phyloP scores from a whole-genome alignment of 257 asterid species.

The Perilla frutescens region DNA sequence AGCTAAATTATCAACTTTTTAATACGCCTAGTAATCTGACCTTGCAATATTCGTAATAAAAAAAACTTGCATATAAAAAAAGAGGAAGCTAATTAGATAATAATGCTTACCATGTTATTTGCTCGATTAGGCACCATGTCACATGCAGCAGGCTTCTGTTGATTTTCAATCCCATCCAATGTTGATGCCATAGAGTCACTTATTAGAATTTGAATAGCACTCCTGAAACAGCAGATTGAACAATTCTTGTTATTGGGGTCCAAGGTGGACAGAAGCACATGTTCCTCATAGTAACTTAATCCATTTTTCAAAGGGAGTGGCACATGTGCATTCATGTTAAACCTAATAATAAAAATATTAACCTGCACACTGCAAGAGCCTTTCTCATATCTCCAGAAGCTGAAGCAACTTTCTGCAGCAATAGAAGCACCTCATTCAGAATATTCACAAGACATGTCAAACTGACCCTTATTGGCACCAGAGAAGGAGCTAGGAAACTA shows the following conservation, averaged over 20 bases:
- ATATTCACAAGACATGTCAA: conserved; percentile 27
- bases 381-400: conserved; percentile 98
- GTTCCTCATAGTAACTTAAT: neutral
- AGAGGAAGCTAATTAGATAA: neutral
- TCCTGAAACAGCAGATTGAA: conserved; percentile 52
- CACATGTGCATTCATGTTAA: conserved; percentile 3
- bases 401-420: conserved; percentile 84
- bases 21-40: neutral
- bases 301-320: conserved; percentile 23
- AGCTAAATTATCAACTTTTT: neutral
- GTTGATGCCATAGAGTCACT: conserved; percentile 41
- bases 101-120: conserved; percentile 54
- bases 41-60: neutral
- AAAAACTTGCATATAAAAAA: neutral
- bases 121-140: conserved; percentile 43
- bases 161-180: conserved; percentile 42
- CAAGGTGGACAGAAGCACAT: conserved; percentile 28
- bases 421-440: conserved; percentile 35
- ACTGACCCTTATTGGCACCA: conserved; percentile 5
- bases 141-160: conserved; percentile 47
- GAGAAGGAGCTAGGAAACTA: conserved; percentile 21
- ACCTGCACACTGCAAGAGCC: conserved; percentile 98
- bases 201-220: conserved; percentile 81
- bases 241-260: conserved; percentile 15
- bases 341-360: conserved; percentile 32